These are phyloP conservation scores for Trichoderma cornu-damae DNA, from an alignment of 2,329 filamentous ascomycete species.

Conservation along the genomic window DNA sequence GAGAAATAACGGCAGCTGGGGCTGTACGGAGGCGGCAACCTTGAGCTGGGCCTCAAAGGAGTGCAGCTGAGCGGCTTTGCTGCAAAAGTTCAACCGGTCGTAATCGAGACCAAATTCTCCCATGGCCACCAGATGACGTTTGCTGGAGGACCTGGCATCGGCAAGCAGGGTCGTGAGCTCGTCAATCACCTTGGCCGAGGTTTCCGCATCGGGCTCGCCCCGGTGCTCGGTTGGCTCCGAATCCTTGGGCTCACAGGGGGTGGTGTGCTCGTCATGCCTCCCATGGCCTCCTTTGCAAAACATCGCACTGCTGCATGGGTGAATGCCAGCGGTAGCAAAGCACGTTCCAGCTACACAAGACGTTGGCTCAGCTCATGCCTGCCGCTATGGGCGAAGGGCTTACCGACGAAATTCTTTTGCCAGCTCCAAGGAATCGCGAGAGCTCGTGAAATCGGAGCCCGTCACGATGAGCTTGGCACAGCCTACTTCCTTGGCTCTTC, in stretches of 20 bases:
- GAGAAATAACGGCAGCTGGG: conserved; percentile 82
- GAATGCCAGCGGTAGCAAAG: conserved; percentile 88
- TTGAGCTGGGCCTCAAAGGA: conserved; percentile 81
- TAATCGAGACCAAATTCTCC: conserved; percentile 97
- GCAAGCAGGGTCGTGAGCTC: conserved; percentile 61
- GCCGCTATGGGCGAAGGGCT: background rate
- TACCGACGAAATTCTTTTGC: conserved; percentile 67
- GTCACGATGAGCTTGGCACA: conserved; percentile 91
- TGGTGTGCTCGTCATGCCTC: conserved; percentile 34
- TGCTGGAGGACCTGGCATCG: conserved; percentile 46
- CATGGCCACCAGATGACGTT: conserved; percentile 62
- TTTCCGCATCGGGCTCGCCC: conserved; percentile 39
- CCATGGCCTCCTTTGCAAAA: conserved; percentile 54
- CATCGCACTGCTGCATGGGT: conserved; percentile 79
- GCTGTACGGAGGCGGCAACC: conserved; percentile 61
- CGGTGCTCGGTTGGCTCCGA: conserved; percentile 46
- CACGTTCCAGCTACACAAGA: conserved; percentile 62
- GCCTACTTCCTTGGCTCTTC: conserved; percentile 69
- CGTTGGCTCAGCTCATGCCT: conserved; percentile 12
- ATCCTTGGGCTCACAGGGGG: conserved; percentile 51
- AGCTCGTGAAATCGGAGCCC: conserved; percentile 78
- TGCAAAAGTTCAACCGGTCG: conserved; percentile 79
- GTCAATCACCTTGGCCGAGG: conserved; percentile 47
- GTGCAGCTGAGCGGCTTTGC: conserved; percentile 72
- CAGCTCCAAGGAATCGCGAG: conserved; percentile 66